These are phyloP conservation scores for Scutellaria minor DNA, from an alignment of 257 asterid genomes.

Conservation along the genomic window DNA sequence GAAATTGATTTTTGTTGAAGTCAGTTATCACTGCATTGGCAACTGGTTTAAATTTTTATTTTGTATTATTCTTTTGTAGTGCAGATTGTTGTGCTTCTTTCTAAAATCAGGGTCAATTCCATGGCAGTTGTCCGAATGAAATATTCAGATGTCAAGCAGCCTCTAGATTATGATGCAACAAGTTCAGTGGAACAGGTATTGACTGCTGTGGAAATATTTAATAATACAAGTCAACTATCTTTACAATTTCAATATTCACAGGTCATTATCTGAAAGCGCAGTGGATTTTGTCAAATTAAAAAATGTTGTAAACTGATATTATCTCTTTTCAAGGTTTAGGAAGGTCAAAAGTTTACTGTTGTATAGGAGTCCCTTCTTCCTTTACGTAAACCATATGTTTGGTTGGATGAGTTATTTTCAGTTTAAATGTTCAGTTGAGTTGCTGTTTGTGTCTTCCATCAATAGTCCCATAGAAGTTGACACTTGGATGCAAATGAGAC, in stretches of 20 bases:
- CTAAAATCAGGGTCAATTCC: conserved; percentile 85
- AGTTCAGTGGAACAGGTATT: conserved; percentile 78
- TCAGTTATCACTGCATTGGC: not conserved
- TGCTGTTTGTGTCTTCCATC: not conserved
- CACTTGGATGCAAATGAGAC: no score
- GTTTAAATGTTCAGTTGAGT: not conserved
- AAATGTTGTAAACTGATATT: not conserved
- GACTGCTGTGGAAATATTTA: conserved; percentile 20
- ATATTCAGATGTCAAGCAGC: conserved; percentile 54
- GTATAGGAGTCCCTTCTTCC: not conserved
- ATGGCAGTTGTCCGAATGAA: conserved; percentile 84
- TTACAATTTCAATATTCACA: not conserved
- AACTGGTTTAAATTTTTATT: not conserved
- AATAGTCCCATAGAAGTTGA: not conserved
- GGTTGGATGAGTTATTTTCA: conserved; percentile 10
- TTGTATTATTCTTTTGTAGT: conserved; percentile 26
- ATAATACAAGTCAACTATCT: conserved; percentile 20
- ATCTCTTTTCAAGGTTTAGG: conserved; percentile 1
- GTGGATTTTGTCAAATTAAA: not conserved
- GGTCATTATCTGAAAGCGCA: not conserved
- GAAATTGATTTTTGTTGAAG: conserved; percentile 17
- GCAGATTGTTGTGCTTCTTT: conserved; percentile 73
- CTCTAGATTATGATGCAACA: conserved; percentile 50
- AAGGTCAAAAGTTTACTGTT: not conserved
- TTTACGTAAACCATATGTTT: not conserved